Evolutionary conservation across 2,329 filamentous ascomycete species (phyloP).

Genomic region (Zasmidium angulare): DNA sequence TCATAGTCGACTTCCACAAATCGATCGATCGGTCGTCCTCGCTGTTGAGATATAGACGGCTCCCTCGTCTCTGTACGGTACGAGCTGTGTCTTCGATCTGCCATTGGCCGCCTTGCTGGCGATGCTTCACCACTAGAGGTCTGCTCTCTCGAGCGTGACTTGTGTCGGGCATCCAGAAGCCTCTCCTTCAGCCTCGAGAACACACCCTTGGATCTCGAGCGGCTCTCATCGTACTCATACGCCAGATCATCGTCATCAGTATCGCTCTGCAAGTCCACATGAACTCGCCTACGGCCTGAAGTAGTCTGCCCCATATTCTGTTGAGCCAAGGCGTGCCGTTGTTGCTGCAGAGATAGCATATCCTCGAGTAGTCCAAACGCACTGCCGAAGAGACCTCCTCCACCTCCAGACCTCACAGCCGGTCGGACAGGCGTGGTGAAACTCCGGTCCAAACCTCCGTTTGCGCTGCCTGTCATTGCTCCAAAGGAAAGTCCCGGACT

Average conservation of each 20-base stretch:
- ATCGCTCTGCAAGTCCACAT: slow-evolving; percentile 14
- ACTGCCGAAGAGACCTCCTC: slow-evolving; percentile 25
- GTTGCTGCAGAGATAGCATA: slow-evolving; percentile 20
- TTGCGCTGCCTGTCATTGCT: slow-evolving; percentile 22
- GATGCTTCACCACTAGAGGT: slow-evolving; percentile 20
- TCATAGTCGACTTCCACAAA: slow-evolving; percentile 24
- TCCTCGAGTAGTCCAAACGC: slow-evolving; percentile 29
- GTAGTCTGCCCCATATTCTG: slow-evolving; percentile 5
- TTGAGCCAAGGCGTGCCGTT: slow-evolving; percentile 12
- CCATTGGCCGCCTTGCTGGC: slow-evolving; percentile 6
- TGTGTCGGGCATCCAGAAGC: slow-evolving; percentile 20
- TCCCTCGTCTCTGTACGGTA: slow-evolving; percentile 12
- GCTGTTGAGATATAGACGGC: slow-evolving; percentile 6
- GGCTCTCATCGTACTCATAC: slow-evolving; percentile 16
- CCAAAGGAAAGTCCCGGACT: slow-evolving; percentile 29
- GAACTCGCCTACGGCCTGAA: slow-evolving; percentile 4
- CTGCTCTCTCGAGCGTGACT: slow-evolving; percentile 8
- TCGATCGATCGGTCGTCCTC: slow-evolving; percentile 6
- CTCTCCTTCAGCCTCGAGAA: slow-evolving; percentile 25
- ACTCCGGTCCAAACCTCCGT: slow-evolving; percentile 11
- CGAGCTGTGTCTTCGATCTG: slow-evolving; percentile 13
- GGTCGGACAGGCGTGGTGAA: slow-evolving; percentile 16
- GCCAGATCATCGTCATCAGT: slow-evolving; percentile 23
- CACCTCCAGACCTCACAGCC: slow-evolving; percentile 8
- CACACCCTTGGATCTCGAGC: slow-evolving; percentile 19